These are phyloP conservation scores for Komagataella pastoris DNA, from an alignment of 805 yeast genomes.

Conservation along the genomic window DNA sequence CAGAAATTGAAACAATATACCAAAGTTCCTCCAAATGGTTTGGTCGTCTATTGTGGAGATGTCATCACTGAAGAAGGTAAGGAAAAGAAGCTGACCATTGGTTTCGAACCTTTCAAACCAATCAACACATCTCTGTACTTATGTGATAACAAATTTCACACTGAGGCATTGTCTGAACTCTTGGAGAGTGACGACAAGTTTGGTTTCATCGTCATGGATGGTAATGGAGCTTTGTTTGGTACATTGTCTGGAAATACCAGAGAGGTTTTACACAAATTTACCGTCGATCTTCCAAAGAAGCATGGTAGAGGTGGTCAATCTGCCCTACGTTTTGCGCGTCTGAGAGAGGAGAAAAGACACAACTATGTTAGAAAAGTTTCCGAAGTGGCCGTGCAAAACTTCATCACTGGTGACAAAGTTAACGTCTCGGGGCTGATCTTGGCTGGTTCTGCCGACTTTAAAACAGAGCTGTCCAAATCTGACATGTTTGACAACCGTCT, in stretches of 20 bases:
- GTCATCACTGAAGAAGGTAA: constrained; percentile 94
- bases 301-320: constrained; percentile 99
- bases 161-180: constrained; percentile 90
- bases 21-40: constrained; percentile 86
- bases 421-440: constrained; percentile 88
- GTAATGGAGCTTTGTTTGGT: constrained; percentile 97
- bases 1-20: constrained; percentile 87
- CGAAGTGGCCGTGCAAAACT: constrained; percentile 95
- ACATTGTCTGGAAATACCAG: constrained; percentile 92
- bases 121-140: constrained; percentile 92
- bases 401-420: constrained; percentile 88
- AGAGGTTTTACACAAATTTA: constrained; percentile 90
- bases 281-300: constrained; percentile 97
- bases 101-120: constrained; percentile 98
- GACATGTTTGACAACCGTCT: constrained; percentile 90
- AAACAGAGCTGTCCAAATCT: constrained; percentile 83
- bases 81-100: constrained; percentile 91
- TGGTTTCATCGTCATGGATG: constrained; percentile 98
- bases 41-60: constrained; percentile 97
- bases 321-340: constrained; percentile 96
- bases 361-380: constrained; percentile 97
- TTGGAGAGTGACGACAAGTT: constrained; percentile 92
- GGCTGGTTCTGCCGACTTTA: constrained; percentile 99
- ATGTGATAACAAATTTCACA: constrained; percentile 97
- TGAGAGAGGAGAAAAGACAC: constrained; percentile 98